Conservation (phyloP, 148 eudicot species). For the Arctostaphylos glauca region DNA sequence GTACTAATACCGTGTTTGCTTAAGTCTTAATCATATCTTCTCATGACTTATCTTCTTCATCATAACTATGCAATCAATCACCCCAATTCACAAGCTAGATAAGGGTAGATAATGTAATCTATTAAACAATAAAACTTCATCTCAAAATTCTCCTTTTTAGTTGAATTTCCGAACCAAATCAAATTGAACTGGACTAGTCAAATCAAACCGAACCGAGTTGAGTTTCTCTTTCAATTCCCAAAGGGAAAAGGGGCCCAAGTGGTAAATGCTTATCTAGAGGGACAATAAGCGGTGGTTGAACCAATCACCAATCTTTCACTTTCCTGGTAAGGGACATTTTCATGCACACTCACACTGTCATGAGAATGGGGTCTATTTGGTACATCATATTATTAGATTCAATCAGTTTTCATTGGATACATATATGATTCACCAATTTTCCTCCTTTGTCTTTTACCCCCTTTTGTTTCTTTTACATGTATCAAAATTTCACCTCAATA, state of each 20-base stretch:
- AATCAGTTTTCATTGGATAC: background rate
- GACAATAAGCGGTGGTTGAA: background rate
- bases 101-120: no score
- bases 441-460: background rate
- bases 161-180: no score
- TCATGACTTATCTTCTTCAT: no score
- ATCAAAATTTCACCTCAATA: background rate
- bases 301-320: conserved; percentile 9
- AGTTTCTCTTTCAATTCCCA: background rate
- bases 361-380: background rate
- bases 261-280: background rate
- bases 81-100: no score
- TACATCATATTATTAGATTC: background rate
- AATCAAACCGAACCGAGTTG: no score
- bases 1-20: no score
- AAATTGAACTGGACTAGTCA: no score
- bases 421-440: conserved; percentile 16
- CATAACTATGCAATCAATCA: no score
- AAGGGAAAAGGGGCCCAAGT: background rate
- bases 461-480: background rate
- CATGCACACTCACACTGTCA: background rate
- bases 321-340: conserved; percentile 1
- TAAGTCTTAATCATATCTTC: no score
- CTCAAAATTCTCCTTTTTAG: no score
- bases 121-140: no score